A percentile compares a stretch with the other conserved stretches of the same genome.
Conservation (phyloP, 2,329 filamentous ascomycete genomes). For the Fusarium sp. region DNA sequence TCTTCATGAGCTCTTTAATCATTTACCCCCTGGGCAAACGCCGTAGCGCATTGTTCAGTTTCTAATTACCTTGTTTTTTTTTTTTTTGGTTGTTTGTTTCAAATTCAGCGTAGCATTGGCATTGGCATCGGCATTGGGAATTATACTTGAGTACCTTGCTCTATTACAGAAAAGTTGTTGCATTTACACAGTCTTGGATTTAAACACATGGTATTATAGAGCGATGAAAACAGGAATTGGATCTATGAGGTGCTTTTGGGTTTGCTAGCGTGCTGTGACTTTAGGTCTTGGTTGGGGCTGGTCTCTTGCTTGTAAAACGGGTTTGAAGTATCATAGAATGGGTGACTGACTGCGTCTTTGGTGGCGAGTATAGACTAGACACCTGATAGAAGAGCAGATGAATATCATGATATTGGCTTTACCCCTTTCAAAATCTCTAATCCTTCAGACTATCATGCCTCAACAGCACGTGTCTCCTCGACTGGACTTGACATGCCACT, state of each 20-base stretch:
- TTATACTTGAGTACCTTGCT: not conserved
- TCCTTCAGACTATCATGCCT: conserved; percentile 14
- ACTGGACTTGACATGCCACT: conserved; percentile 18
- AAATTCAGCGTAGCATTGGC: conserved; percentile 23
- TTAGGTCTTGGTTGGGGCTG: conserved; percentile 4
- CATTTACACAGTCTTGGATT: conserved; percentile 4
- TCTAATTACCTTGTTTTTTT: conserved; percentile 48
- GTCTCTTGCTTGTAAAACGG: conserved; percentile 7
- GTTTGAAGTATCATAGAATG: conserved; percentile 9
- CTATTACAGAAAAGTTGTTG: conserved; percentile 15
- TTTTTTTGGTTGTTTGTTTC: conserved; percentile 1
- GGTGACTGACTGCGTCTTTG: conserved; percentile 9
- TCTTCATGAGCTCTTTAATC: conserved; percentile 64
- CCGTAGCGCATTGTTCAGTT: conserved; percentile 64
- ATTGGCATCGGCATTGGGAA: conserved; percentile 3
- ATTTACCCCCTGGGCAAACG: conserved; percentile 65
- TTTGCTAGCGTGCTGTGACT: conserved; percentile 12
- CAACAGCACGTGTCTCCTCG: conserved; percentile 15
- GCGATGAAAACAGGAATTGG: conserved; percentile 12
- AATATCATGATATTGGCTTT: not conserved
- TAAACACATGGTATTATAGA: not conserved
- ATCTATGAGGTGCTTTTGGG: conserved; percentile 1
- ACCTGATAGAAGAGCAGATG: not conserved
- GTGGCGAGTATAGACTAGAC: not conserved
- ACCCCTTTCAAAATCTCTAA: not conserved